phyloP scores from a whole-genome alignment of 169 alveolate genomes.

The Cystoisospora suis region DNA sequence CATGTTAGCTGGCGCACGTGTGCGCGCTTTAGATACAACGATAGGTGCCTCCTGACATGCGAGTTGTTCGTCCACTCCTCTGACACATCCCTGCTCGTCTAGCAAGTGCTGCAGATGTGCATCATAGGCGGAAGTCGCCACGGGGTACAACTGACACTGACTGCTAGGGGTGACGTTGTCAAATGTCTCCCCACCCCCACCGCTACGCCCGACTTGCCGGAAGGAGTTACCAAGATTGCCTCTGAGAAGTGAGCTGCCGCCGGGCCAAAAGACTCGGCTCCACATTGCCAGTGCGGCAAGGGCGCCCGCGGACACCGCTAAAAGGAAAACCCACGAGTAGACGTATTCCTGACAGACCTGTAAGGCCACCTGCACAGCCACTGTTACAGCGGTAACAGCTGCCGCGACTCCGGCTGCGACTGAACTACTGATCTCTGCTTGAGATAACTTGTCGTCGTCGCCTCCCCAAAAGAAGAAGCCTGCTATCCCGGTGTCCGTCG shows the following conservation, averaged over 20 bases:
- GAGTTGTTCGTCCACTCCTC: no score
- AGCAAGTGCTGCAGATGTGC: neutral
- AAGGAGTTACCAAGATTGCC: neutral
- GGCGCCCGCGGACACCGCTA: neutral
- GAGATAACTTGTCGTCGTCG: neutral
- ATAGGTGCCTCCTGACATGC: no score
- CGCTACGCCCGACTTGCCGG: neutral
- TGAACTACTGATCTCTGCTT: neutral
- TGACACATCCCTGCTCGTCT: neutral
- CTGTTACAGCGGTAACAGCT: neutral
- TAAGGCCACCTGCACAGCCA: neutral
- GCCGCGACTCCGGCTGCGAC: neutral
- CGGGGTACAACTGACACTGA: neutral
- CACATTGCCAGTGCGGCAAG: neutral
- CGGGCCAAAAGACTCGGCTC: neutral
- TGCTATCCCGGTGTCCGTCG: no score
- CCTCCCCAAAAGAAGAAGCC: neutral
- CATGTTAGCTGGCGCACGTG: no score
- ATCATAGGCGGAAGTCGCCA: neutral
- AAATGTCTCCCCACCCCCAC: neutral
- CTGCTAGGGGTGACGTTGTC: neutral
- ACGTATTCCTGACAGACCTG: neutral
- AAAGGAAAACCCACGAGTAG: neutral
- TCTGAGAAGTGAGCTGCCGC: neutral
- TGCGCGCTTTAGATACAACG: no score